Evolutionary conservation across 2,329 filamentous ascomycete species (phyloP), one percentile per base, ranked within the genome.

Genomic region (Ceratocystis destructans): DNA sequence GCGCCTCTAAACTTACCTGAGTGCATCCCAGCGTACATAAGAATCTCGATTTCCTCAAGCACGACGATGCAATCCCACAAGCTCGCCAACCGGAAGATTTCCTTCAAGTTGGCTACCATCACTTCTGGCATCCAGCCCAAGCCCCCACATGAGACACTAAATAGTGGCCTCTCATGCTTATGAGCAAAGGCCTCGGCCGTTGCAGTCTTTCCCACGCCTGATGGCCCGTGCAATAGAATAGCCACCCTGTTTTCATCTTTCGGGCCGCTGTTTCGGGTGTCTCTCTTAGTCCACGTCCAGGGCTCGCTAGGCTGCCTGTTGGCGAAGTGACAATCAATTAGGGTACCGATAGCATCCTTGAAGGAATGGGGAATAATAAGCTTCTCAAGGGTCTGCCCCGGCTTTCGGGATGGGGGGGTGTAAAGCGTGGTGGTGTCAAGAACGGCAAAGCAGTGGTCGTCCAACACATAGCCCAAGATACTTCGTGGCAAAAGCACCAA

Each of bases 191-290:
- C 76, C 68, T 79, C 75, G 0, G 79, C 79, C 0, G 79, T 80
- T 0, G 76, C 75, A 0, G 79, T 81, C 72, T 81, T 81, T 3
- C 79, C 79, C 0, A 80, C 78, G 31, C 79, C 79, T 0, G 79
- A 79, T 0, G 77, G 75, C 31, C 79, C 79, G 66, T 80, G 78
- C 0, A 81, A 71, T 0, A 81, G 70, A 0, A 80, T 73, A 1
- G 79, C 74, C 0, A 80, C 70, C 4, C 79, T 78, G 1, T 74
- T 73, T 3, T 37, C 33, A 37, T 37, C 33, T 37, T 37, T 37
- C 33, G 33, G 33, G 0, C 77, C 77, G 69, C 80, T 80, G 68
- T 77, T 77, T 64, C 75, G 74, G 59, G 80, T 77, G 46, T 7
- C 46, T 48, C 20, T 48, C 20, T n/a, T 48, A 37, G 33, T 10